Conservation (phyloP, 1,139 yeast genomes). For the Sporopachydermia cereana region DNA sequence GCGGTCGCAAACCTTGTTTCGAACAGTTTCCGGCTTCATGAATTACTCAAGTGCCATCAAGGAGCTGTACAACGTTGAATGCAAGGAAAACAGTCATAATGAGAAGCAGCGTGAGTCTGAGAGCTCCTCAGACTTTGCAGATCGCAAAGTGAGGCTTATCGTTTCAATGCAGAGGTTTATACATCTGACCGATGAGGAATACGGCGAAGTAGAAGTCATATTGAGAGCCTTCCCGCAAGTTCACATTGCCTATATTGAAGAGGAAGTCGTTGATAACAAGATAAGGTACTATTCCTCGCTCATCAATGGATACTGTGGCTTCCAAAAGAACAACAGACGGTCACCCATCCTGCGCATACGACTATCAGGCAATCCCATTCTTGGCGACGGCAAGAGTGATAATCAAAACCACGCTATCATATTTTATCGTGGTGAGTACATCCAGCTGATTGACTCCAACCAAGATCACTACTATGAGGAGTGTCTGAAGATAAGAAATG, state of each 20-base stretch:
- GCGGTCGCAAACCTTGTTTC: slow-evolving; percentile 64
- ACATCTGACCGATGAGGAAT: slow-evolving; percentile 40
- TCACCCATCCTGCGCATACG: slow-evolving; percentile 41
- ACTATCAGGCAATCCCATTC: slow-evolving; percentile 74
- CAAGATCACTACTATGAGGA: slow-evolving; percentile 84
- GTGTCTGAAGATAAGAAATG: slow-evolving; percentile 68
- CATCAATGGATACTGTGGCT: slow-evolving; percentile 39
- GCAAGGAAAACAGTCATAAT: slow-evolving; percentile 28
- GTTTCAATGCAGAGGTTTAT: slow-evolving; percentile 62
- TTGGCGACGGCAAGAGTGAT: slow-evolving; percentile 87
- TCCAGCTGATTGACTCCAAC: slow-evolving; percentile 80
- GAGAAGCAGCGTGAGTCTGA: slow-evolving; percentile 25
- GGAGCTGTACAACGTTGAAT: slow-evolving; percentile 51
- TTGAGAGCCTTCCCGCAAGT: slow-evolving; percentile 52
- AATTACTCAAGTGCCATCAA: slow-evolving; percentile 60
- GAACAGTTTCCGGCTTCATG: slow-evolving; percentile 70
- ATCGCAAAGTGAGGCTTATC: slow-evolving; percentile 52
- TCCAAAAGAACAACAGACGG: slow-evolving; percentile 31
- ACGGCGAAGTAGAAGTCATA: slow-evolving; percentile 42
- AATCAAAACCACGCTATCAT: slow-evolving; percentile 73
- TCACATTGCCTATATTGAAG: slow-evolving; percentile 48
- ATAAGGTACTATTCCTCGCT: slow-evolving; percentile 46
- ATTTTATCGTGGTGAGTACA: slow-evolving; percentile 75
- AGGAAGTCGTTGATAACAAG: slow-evolving; percentile 26
- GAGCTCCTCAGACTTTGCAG: slow-evolving; percentile 37